phyloP scores from a whole-genome alignment of 2,329 filamentous ascomycete species.

The Colletotrichum magnum region DNA sequence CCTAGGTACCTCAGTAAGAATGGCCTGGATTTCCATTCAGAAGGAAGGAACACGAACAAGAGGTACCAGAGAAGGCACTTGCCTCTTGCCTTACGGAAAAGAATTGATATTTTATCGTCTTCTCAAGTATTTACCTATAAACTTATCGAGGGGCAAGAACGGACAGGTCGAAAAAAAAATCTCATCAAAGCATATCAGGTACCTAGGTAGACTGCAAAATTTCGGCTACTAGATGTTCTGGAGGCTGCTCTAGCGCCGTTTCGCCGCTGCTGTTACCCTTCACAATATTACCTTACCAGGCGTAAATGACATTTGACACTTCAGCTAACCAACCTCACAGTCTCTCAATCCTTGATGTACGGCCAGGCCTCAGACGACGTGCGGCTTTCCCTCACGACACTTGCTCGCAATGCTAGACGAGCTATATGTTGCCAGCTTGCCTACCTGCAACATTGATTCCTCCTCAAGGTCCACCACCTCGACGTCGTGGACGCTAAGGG shows the following conservation, averaged over 20 bases:
- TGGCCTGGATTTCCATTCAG: constrained; percentile 6
- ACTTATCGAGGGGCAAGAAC: no score
- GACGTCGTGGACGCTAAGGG: background rate
- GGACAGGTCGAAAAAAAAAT: no score
- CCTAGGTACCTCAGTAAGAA: background rate
- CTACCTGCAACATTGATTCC: background rate
- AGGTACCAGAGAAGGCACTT: constrained; percentile 1
- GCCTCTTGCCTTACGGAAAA: background rate
- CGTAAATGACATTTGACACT: constrained; percentile 25
- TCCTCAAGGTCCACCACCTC: background rate
- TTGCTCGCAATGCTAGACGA: no score
- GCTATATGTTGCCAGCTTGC: no score
- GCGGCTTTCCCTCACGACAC: no score
- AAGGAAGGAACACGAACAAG: constrained; percentile 14
- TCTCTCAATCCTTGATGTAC: background rate
- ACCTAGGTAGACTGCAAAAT: constrained; percentile 5
- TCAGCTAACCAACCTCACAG: constrained; percentile 14
- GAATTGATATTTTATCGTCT: no score
- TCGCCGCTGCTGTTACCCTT: constrained; percentile 17
- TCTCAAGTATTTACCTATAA: no score
- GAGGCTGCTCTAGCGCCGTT: constrained; percentile 37
- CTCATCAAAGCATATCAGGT: no score
- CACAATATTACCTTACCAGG: background rate
- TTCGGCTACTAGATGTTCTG: constrained; percentile 24
- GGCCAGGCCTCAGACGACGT: background rate